Evolutionary conservation across 768 basidiomycete genomes (phyloP), one percentile per base, ranked within the genome.

Genomic region (Pleurotus giganteus): DNA sequence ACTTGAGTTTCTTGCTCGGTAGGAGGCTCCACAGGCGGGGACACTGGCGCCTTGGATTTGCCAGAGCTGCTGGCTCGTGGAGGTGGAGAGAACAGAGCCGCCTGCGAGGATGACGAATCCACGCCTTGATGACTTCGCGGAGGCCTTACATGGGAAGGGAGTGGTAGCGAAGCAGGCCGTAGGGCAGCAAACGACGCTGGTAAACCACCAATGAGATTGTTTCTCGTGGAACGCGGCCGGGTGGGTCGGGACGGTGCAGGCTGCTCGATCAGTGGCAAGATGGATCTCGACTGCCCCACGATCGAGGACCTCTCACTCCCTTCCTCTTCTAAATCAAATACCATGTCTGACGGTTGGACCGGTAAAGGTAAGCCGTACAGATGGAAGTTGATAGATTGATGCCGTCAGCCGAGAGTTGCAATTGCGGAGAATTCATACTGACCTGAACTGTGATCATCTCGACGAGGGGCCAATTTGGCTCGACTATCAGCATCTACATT

Each of bases 321-420:
- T 31, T 79, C 81, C 41, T 83, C 82, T 47, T 91, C 89, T 59
- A 90, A 71, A 50, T 82, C 80, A 58, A 91, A 91, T 34, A 91
- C 80, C 72, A 84, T 74, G 52, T 83, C 88, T 86, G 57, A n/a
- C 36, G 17, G 29, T 19, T 31, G 28, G 46, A 41, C 39, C 39
- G 2, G n/a, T 7, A n/a, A n/a, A n/a, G n/a, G n/a, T n/a, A n/a
- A n/a, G n/a, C n/a, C n/a, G n/a, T n/a, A n/a, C n/a, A n/a, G n/a
- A n/a, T 45, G 3, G 43, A n/a, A 41, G 39, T 4, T 21, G 17
- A 41, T 46, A 37, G 24, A n/a, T 32, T 44, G 21, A 53, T 47
- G 41, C 39, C 39, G 21, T 52, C 19, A 31, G 15, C 26, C 43
- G 21, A 50, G 31, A 34, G 26, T 2, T 29, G 42, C 37, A 52